Base-by-base conservation (phyloP, 2,329 filamentous ascomycete genomes). In the Exophiala mesophila region DNA sequence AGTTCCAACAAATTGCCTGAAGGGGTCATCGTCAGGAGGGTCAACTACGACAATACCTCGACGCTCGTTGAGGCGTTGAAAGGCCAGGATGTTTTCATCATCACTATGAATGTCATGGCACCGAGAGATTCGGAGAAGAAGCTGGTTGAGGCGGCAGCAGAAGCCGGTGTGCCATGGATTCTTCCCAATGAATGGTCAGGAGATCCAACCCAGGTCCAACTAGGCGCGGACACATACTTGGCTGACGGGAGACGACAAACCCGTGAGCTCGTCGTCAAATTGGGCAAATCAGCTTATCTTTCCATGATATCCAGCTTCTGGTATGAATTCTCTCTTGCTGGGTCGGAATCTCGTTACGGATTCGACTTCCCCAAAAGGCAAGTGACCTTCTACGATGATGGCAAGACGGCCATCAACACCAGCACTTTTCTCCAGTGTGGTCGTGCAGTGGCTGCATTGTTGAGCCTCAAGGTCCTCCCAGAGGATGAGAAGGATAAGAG, bases 381-480 rank as follows among this genome's bases (percentile, higher is more conserved):
- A 4, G 55, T 70, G 8, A 71, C 66, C 0, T 56, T 76, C n/a
- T 76, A 68, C 44, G 77, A 78, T 46, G 74, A 77, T 19, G 82
- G 82, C 0, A 69, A 68, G 15, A 71, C 67, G 1, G 69, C 62
- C 40, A 74, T 82, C 54, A 77, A 73, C 47, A 73, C 66, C 0
- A 76, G 73, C 9, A 84, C 82, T 0, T 78, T 75, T 69, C 52
- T 64, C 4, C 80, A 83, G 61, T 63, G 71, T 53, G 70, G 70
- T 49, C 57, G 67, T 50, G 77, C 75, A 0, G 65, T 80, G 9
- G 76, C 76, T 1, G 61, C 54, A 13, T 61, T 80, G 1, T 57
- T 80, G 2, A 72, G 59, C 16, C 60, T 80, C 1, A 55, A 64
- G 34, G 47, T 67, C 53, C 51, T 61, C 15, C 70, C 73, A 0